Base-by-base conservation (phyloP, 2,329 filamentous ascomycete species). In the Neofusicoccum kwambonambiense region DNA sequence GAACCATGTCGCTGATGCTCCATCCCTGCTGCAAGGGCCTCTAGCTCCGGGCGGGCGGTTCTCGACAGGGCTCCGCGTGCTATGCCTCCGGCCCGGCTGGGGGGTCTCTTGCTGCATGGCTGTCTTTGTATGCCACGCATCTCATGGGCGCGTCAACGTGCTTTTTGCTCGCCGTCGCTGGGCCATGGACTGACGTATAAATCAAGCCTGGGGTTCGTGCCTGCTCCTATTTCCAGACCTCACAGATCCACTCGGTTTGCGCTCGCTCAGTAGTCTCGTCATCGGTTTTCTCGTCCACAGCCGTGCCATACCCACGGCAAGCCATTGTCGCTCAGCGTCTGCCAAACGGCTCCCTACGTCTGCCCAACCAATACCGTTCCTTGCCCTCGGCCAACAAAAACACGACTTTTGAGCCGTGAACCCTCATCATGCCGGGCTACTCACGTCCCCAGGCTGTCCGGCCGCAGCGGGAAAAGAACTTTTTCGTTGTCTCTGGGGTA, bases 401-500 rank as follows among this genome's bases (percentile, higher is more conserved):
- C 34, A 8, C n/a, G 7, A 15, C 17, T n/a, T 11, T 27, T 9
- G 22, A 17, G 47, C 13, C n/a, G n/a, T 45, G n/a, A 12, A 22
- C 12, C 19, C 19, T 31, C 56, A 34, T 17, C 41, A 65, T 62
- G 50, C 34, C 57, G 35, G 31, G 31, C 35, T 56, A 51, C 31
- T 63, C 64, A 4, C 44, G 50, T 17, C n/a, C 49, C 3, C 49
- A 42, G 31, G 7, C 64, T 22, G 7, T 45, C 12, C 60, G 52
- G 27, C 51, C 62, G 4, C 57, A 62, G 37, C 35, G 56, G 3
- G 58, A 66, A 17, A 65, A 64, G 41, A 50, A 66, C 49, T 67
- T 67, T 27, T 64, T 67, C 22, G 54, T 57, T 27, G 45, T 67
- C 13, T 62, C 64, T 17, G 64, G 64, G 17, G 66, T 67, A 66